Conservation (phyloP, 495 filamentous ascomycete species). For the Penicillium macrosclerotiorum region DNA sequence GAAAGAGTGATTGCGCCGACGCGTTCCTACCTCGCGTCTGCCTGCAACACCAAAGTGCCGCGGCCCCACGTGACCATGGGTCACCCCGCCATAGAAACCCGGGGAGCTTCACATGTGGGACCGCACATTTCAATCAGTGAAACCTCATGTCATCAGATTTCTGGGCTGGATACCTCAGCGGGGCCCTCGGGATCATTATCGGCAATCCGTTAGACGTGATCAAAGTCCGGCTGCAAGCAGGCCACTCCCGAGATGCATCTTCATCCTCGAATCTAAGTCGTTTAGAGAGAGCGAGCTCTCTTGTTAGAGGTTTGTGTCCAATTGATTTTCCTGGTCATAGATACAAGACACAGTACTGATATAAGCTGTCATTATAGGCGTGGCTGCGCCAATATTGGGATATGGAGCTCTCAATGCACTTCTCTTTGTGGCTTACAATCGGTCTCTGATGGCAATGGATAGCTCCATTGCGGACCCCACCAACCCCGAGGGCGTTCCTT, state of each 20-base stretch:
- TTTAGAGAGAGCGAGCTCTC: conserved; percentile 44
- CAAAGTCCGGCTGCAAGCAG: conserved; percentile 79
- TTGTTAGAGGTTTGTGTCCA: conserved; percentile 44
- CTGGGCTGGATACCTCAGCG: conserved; percentile 83
- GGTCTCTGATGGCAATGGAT: conserved; percentile 59
- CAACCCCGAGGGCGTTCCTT: conserved; percentile 29
- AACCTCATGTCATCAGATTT: conserved; percentile 74
- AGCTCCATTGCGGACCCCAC: conserved; percentile 39
- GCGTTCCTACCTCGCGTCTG: conserved; percentile 27
- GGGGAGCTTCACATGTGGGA: conserved; percentile 9
- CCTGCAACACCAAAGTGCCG: conserved; percentile 39
- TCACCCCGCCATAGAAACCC: conserved; percentile 11
- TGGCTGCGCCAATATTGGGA: conserved; percentile 77
- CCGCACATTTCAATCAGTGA: conserved; percentile 1
- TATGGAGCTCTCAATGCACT: conserved; percentile 88
- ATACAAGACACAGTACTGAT: not conserved
- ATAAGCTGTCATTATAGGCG: conserved; percentile 44
- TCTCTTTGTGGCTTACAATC: conserved; percentile 84
- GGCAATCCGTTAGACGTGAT: conserved; percentile 86
- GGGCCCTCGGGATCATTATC: conserved; percentile 76
- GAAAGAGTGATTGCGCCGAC: conserved; percentile 13
- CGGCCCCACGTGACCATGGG: conserved; percentile 33
- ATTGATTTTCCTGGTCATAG: not conserved
- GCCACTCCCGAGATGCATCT: conserved; percentile 24
- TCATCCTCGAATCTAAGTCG: conserved; percentile 26